phyloP scores from a whole-genome alignment of 345 rosid species.

The Tarenaya hassleriana region DNA sequence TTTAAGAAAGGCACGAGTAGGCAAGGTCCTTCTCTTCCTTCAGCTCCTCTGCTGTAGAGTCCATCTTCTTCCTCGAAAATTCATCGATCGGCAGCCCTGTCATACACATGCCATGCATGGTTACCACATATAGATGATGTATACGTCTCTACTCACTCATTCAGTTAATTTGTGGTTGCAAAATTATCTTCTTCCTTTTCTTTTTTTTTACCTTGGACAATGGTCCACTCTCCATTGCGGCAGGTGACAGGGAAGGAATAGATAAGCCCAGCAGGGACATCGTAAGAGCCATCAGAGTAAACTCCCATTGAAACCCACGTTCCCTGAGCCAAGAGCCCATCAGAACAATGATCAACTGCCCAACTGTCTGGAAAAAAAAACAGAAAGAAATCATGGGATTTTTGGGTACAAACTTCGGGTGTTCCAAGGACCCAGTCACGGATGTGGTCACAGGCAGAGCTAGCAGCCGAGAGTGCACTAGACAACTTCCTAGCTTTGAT shows the following conservation, averaged over 20 bases:
- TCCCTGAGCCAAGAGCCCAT: constrained; percentile 42
- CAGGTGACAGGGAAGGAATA: constrained; percentile 97
- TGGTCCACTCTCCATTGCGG: constrained; percentile 76
- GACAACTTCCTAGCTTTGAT: constrained; percentile 92
- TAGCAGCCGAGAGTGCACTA: constrained; percentile 98
- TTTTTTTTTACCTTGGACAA: constrained; percentile 91
- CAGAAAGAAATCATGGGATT: no score
- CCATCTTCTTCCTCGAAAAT: constrained; percentile 93
- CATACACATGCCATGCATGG: neutral
- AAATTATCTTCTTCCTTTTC: no score
- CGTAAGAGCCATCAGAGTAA: constrained; percentile 94
- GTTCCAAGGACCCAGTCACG: constrained; percentile 99
- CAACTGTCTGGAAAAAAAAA: neutral
- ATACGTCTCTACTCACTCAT: no score
- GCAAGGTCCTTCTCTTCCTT: constrained; percentile 93
- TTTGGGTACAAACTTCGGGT: constrained; percentile 51
- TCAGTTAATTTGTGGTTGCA: no score
- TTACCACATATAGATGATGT: no score
- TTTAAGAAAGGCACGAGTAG: constrained; percentile 83
- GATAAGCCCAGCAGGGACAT: constrained; percentile 88
- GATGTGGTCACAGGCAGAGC: constrained; percentile 96
- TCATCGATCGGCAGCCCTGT: constrained; percentile 84
- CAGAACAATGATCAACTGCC: constrained; percentile 2
- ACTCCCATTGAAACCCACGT: constrained; percentile 99
- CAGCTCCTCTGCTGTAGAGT: constrained; percentile 77